Conservation (phyloP, 2,329 filamentous ascomycete species). For the Aspergillus ustus region DNA sequence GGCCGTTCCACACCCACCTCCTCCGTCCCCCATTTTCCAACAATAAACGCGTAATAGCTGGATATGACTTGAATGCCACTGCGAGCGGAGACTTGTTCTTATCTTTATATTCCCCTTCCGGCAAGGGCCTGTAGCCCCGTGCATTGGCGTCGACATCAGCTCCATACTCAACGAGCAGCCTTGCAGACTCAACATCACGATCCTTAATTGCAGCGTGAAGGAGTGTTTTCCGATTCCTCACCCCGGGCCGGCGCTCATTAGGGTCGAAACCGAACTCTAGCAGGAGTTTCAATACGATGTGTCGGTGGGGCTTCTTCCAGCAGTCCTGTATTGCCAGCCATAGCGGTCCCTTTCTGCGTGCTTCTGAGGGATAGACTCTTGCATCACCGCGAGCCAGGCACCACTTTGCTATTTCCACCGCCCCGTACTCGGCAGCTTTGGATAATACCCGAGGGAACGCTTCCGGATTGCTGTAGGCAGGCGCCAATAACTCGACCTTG, state of each 20-base stretch:
- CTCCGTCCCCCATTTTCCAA: background rate
- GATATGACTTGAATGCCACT: background rate
- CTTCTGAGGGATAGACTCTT: background rate
- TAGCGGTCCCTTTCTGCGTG: background rate
- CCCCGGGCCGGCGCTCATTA: background rate
- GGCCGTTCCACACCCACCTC: background rate
- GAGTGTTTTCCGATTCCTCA: background rate
- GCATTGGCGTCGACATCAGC: background rate
- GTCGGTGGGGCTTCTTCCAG: background rate
- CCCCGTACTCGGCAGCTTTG: background rate
- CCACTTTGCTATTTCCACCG: background rate
- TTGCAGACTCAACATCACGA: background rate
- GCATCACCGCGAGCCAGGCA: background rate
- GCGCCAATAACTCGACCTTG: background rate
- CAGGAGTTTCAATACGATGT: background rate
- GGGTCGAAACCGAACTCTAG: background rate
- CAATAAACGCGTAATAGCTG: background rate
- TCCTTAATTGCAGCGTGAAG: background rate
- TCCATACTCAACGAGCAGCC: background rate
- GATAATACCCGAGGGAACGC: background rate
- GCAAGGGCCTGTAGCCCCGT: background rate
- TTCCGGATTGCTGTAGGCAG: background rate
- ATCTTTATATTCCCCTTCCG: background rate
- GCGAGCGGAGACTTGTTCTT: background rate
- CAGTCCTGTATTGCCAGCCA: background rate